Evolutionary conservation across 2,329 filamentous ascomycete species (phyloP), one percentile per base, ranked within the genome.

Genomic region (Trichoderma hamatum): DNA sequence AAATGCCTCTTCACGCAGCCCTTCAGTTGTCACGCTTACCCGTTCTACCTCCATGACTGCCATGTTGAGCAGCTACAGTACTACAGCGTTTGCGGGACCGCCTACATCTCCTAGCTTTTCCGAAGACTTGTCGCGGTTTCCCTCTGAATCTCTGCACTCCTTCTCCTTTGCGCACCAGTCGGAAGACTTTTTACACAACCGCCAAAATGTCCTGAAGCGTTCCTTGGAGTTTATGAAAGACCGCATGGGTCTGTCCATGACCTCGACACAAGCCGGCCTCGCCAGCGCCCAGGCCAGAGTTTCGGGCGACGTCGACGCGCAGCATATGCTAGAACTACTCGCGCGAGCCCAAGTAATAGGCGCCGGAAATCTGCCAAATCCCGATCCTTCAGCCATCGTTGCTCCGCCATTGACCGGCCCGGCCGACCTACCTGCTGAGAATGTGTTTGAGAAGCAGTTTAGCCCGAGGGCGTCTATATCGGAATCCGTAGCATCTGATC

Each of bases 141-240:
- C 96, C 1, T 93, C 93, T 74, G 96, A 99, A 78, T 99, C 96
- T 6, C 84, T 99, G 58, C 96, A 99, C 80, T 99, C 96, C 1
- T 99, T 99, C 82, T 98, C 95, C 14, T 99, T 99, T 79, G 93
- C 96, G 51, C 93, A 97, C 74, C 94, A 97, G 80, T 95, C 94
- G 3, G 94, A 97, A 76, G 95, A 98, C 71, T 89, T 93, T 71
- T 85, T 98, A 68, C 92, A 97, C 78, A 97, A 89, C 78, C 91
- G 96, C 67, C 94, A 98, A 78, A 97, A 93, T 83, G 91, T 97
- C 39, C 80, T 99, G 75, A 97, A 97, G 81, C 88, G 95, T 70
- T 97, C 94, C 10, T 90, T 97, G 76, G 96, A 98, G 79, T 97
- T 98, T 77, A 96, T 99, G 92, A 92, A 92, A 76, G 94, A 97